Percentiles rank a stretch among this genome's conserved stretches.
These are phyloP conservation scores for Botrytis elliptica DNA, from an alignment of 2,329 filamentous ascomycete species.

Conservation along the genomic window DNA sequence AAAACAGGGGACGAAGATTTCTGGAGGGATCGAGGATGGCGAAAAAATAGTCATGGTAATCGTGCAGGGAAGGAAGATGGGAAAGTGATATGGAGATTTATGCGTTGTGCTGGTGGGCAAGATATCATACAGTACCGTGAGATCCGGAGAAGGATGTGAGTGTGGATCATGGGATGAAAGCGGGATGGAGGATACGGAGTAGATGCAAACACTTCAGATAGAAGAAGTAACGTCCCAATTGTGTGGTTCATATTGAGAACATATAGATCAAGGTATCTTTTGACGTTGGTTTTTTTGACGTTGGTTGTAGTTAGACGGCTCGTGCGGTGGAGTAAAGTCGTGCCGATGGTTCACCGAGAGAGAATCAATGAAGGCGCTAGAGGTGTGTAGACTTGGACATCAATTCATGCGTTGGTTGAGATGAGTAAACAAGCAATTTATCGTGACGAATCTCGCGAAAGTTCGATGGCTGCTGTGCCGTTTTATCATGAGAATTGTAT, in stretches of 20 bases:
- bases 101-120: background rate
- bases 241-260: background rate
- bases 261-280: background rate
- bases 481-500: background rate
- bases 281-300: background rate
- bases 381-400: background rate
- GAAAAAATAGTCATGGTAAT: background rate
- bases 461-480: background rate
- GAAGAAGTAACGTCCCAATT: background rate
- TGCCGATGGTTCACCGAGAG: background rate
- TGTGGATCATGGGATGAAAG: background rate
- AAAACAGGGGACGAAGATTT: background rate
- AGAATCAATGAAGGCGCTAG: background rate
- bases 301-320: background rate
- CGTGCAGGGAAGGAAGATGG: background rate
- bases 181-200: background rate
- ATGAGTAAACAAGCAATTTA: background rate
- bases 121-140: background rate
- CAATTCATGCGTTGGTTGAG: background rate
- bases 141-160: background rate
- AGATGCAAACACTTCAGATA: background rate
- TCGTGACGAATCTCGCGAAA: background rate
- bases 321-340: background rate
- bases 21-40: background rate
- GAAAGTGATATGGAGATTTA: background rate